Conservation (phyloP, 257 asterid genomes). For the Solanum chilense region DNA sequence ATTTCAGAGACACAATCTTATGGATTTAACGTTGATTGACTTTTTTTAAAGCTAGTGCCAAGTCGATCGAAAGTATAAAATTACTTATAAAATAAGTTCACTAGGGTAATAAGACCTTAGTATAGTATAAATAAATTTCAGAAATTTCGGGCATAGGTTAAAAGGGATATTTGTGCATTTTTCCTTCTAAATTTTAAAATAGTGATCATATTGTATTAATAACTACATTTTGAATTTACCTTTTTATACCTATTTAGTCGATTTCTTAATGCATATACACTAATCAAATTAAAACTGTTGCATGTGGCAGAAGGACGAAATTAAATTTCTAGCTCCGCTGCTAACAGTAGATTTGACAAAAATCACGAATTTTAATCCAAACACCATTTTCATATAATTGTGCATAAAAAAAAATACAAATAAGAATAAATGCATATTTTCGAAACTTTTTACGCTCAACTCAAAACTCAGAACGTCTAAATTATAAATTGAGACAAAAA, state of each 20-base stretch:
- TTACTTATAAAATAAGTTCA: too few species aligned
- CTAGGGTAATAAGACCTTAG: rapidly evolving
- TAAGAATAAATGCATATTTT: neutral
- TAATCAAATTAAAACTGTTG: neutral
- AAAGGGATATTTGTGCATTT: too few species aligned
- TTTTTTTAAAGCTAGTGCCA: too few species aligned
- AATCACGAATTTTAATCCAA: neutral
- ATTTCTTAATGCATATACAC: neutral
- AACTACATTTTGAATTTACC: too few species aligned
- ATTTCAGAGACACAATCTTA: too few species aligned
- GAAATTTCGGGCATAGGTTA: too few species aligned
- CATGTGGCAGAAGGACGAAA: neutral
- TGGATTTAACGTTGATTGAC: too few species aligned
- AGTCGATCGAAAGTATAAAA: too few species aligned
- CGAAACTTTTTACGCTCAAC: neutral
- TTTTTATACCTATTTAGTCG: neutral
- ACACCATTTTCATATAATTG: neutral
- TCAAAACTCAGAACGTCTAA: neutral
- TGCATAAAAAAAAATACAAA: neutral
- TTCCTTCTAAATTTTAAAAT: neutral
- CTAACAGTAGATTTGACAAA: neutral
- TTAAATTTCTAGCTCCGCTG: neutral
- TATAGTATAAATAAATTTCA: too few species aligned
- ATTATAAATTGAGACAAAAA: neutral
- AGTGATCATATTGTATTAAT: neutral